Conservation (phyloP, 2,329 filamentous ascomycete species). For the Plectosphaerella sp. region DNA sequence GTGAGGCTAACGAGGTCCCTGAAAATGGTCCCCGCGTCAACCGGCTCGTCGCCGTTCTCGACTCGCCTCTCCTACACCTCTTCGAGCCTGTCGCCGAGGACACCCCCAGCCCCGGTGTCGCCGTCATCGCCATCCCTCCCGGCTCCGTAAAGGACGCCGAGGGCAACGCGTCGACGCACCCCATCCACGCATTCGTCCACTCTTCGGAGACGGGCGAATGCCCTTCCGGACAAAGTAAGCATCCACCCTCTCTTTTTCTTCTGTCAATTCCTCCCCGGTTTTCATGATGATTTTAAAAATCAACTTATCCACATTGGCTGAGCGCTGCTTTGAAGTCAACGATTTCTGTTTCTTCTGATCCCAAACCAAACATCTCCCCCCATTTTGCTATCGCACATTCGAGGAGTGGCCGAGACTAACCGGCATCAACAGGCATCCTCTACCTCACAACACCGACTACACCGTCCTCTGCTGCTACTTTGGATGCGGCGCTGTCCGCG, state of each 20-base stretch:
- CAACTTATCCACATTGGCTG: slow-evolving; percentile 99
- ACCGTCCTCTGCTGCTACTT: slow-evolving; percentile 25
- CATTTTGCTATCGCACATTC: neutral
- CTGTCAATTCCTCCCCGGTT: slow-evolving; percentile 19
- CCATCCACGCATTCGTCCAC: slow-evolving; percentile 64
- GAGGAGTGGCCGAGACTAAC: slow-evolving; percentile 20
- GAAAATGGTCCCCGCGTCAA: slow-evolving; percentile 35
- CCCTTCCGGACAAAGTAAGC: slow-evolving; percentile 82
- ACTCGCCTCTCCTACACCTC: slow-evolving; percentile 57
- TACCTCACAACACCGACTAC: slow-evolving; percentile 35
- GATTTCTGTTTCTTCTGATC: slow-evolving; percentile 56
- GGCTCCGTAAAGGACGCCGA: slow-evolving; percentile 34
- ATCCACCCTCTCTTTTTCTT: slow-evolving; percentile 3
- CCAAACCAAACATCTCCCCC: neutral
- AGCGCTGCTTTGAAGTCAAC: slow-evolving; percentile 79
- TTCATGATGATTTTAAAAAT: slow-evolving; percentile 77
- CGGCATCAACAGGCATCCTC: slow-evolving; percentile 16
- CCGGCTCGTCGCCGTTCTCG: slow-evolving; percentile 65
- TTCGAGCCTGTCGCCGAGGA: slow-evolving; percentile 73
- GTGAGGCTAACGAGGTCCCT: slow-evolving; percentile 27
- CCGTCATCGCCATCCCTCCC: slow-evolving; percentile 62
- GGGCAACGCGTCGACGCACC: slow-evolving; percentile 31
- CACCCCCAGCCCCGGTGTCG: slow-evolving; percentile 69
- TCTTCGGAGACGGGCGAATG: slow-evolving; percentile 93
- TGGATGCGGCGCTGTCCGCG: slow-evolving; percentile 34